phyloP scores from a whole-genome alignment of 2,329 filamentous ascomycete genomes.

The Ophiostoma quercus region DNA sequence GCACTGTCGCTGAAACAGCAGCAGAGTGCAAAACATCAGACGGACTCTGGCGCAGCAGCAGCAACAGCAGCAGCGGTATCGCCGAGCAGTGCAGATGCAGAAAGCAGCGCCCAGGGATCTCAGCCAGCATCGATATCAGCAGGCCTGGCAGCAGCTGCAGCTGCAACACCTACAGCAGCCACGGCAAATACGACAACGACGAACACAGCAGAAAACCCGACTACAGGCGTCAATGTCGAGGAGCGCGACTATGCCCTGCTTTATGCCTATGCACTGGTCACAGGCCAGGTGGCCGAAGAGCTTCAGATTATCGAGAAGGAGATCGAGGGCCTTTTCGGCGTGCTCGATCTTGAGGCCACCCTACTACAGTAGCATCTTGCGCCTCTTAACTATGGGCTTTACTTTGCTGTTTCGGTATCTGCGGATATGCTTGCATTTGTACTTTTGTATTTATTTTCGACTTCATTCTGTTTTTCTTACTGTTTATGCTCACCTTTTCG shows the following conservation, averaged over 20 bases:
- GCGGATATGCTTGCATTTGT: neutral
- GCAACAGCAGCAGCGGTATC: neutral
- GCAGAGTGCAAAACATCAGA: constrained; percentile 1
- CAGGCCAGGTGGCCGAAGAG: constrained; percentile 61
- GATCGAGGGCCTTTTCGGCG: constrained; percentile 59
- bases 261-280: constrained; percentile 79
- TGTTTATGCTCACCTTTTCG: neutral
- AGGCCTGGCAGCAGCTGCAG: neutral
- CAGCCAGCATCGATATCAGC: constrained; percentile 6
- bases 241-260: constrained; percentile 84
- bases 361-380: constrained; percentile 43
- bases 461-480: neutral
- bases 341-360: constrained; percentile 55
- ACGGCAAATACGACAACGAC: neutral
- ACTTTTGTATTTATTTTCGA: neutral
- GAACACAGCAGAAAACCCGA: neutral
- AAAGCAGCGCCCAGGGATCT: neutral
- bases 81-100: neutral
- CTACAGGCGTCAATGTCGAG: constrained; percentile 43
- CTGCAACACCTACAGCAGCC: neutral
- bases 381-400: neutral
- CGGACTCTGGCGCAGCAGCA: neutral
- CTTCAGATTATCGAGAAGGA: constrained; percentile 55
- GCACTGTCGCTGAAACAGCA: constrained; percentile 28
- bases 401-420: neutral